Evolutionary conservation across 148 eudicot species (phyloP), one percentile per base, ranked within the genome.

Genomic region (Rhododendron molle): DNA sequence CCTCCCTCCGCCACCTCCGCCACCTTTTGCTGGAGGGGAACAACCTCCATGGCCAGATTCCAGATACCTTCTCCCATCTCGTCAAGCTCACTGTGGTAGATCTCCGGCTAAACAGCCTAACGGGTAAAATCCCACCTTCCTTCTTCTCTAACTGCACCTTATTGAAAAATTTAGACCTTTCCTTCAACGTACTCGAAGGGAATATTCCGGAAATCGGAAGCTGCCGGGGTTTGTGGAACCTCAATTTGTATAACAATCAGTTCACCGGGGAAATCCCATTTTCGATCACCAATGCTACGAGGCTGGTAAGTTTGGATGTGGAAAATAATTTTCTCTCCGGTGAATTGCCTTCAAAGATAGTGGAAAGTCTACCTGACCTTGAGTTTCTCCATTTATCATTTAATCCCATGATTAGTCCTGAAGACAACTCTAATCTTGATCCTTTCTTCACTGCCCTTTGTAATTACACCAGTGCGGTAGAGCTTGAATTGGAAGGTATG

Each of bases 71-170:
- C 32, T 82, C 85, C 81, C 76, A 20, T 32, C 88, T 86, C 2
- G 0, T 52, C 9, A 36, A 72, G 15, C 89, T 87, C 23, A 47
- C 21, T 49, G 7, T 83, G 38, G 26, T 90, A 21, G 28, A 34
- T 71, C 80, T 90, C 11, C 46, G 52, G 20, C 50, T 1, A 20
- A 90, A 90, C 88, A 85, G 54, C 49, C 83, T 90, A 44, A 50
- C 36, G 3, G 92, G 90, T 76, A 44, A 20, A 15, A 32, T 90
- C 71, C 90, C 88, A 67, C n/a, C 76, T 12, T 86, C 89, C 73
- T 60, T 90, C 28, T 88, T 90, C 87, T 88, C 86, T 30, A 90
- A 88, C 88, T 90, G 90, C 80, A 85, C 89, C 65, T 12, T 8
- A 16, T 58, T 90, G 81, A 43, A 15, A 62, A 86, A 85, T 40